phyloP scores from a whole-genome alignment of 2,329 filamentous ascomycete species.

The Fusarium setosum region DNA sequence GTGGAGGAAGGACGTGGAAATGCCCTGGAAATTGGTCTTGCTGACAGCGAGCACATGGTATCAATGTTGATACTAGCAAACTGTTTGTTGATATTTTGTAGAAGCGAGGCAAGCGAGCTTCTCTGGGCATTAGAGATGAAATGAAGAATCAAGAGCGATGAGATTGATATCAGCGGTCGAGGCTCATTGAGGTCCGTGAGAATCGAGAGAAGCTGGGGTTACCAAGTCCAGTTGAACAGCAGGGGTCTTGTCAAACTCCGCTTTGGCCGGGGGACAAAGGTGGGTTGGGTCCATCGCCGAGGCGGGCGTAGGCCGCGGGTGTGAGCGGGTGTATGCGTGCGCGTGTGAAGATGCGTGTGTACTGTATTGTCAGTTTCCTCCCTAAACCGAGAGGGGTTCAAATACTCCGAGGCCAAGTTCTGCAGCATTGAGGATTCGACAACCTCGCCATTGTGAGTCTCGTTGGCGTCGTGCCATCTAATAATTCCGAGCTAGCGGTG shows the following conservation, averaged over 20 bases:
- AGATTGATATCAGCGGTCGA: neutral
- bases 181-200: neutral
- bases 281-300: slow-evolving; percentile 31
- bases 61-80: neutral
- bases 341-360: slow-evolving; percentile 6
- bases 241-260: slow-evolving; percentile 27
- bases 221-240: slow-evolving; percentile 19
- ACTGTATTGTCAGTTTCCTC: slow-evolving; percentile 3
- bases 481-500: neutral
- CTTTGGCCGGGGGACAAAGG: slow-evolving; percentile 22
- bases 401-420: neutral
- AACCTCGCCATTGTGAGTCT: neutral
- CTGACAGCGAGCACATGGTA: slow-evolving; percentile 5
- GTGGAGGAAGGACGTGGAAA: slow-evolving; percentile 3
- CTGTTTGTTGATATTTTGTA: neutral
- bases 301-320: slow-evolving; percentile 20
- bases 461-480: slow-evolving; percentile 7
- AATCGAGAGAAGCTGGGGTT: slow-evolving; percentile 18
- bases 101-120: neutral
- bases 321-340: slow-evolving; percentile 21
- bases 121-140: neutral
- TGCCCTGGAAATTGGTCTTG: too few relatives aligned
- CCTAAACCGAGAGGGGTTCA: slow-evolving; percentile 6
- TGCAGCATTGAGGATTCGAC: slow-evolving; percentile 3
- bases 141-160: neutral